phyloP scores from a whole-genome alignment of 331 rosid species.

The Prunus yedoensis region DNA sequence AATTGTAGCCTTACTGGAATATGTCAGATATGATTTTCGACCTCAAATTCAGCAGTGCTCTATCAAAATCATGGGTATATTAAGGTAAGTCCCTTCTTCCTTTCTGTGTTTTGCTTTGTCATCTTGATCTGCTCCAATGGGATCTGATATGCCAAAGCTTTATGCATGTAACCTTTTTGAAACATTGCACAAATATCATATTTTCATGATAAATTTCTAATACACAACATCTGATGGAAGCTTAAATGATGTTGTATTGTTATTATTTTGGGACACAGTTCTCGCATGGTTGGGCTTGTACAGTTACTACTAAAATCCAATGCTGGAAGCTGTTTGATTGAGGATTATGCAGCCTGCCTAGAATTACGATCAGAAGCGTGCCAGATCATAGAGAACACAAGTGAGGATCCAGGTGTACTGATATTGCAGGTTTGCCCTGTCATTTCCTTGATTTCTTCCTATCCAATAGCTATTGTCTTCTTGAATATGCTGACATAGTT shows the following conservation, averaged over 20 bases:
- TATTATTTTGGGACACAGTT: constrained; percentile 49
- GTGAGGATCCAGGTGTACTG: constrained; percentile 90
- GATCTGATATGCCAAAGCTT: constrained; percentile 2
- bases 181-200: background rate
- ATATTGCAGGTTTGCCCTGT: constrained; percentile 73
- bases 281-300: constrained; percentile 96
- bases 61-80: constrained; percentile 89
- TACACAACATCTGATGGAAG: background rate
- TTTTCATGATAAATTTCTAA: background rate
- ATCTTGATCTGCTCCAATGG: constrained; percentile 11
- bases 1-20: constrained; percentile 86
- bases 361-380: constrained; percentile 80
- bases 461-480: background rate
- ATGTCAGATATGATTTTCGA: constrained; percentile 89
- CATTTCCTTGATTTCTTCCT: background rate
- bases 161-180: background rate
- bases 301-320: constrained; percentile 73
- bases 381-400: constrained; percentile 60
- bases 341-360: constrained; percentile 99
- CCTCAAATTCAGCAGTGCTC: constrained; percentile 88
- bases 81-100: constrained; percentile 55
- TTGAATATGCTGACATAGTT: background rate
- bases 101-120: constrained; percentile 28
- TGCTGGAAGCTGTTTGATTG: constrained; percentile 73
- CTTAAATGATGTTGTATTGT: constrained; percentile 8